Evolutionary conservation across 1,284 basidiomycete species (phyloP).

Genomic region (Tranzscheliella williamsii): DNA sequence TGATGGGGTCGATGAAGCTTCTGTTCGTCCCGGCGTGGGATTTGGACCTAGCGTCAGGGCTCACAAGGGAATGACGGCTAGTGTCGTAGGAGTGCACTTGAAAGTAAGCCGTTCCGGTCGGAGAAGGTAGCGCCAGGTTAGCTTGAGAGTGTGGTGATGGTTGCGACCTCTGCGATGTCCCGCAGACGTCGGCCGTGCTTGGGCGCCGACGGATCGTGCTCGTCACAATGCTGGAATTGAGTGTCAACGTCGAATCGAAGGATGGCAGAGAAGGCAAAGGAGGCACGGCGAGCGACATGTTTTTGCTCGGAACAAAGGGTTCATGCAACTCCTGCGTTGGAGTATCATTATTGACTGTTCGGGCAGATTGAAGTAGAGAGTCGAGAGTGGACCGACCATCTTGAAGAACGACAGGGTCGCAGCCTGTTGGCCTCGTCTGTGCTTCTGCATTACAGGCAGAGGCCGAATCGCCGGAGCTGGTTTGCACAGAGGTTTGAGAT

Average conservation of each 20-base stretch:
- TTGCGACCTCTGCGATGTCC: constrained; percentile 1
- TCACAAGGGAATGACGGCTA: too few species aligned
- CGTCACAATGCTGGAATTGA: neutral
- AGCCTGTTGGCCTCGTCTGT: too few species aligned
- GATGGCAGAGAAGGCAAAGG: constrained; percentile 22
- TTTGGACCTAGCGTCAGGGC: too few species aligned
- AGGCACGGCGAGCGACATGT: neutral
- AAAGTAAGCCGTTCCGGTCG: constrained; percentile 7
- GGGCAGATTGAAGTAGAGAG: too few species aligned
- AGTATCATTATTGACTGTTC: neutral
- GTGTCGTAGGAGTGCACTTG: constrained; percentile 14
- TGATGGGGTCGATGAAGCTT: neutral
- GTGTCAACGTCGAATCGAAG: constrained; percentile 22
- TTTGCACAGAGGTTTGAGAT: constrained; percentile 18
- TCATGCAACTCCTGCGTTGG: neutral
- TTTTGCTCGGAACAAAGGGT: neutral
- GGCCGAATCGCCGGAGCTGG: constrained; percentile 11
- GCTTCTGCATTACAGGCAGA: constrained; percentile 15
- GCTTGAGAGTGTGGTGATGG: neutral
- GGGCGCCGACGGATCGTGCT: constrained; percentile 15
- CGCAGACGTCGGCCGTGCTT: constrained; percentile 35
- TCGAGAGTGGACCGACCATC: too few species aligned
- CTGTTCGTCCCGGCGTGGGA: neutral
- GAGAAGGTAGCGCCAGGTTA: constrained; percentile 1
- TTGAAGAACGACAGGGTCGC: too few species aligned